Conservation (phyloP, 2,329 filamentous ascomycete genomes). For the Lasiodiplodia sp. region DNA sequence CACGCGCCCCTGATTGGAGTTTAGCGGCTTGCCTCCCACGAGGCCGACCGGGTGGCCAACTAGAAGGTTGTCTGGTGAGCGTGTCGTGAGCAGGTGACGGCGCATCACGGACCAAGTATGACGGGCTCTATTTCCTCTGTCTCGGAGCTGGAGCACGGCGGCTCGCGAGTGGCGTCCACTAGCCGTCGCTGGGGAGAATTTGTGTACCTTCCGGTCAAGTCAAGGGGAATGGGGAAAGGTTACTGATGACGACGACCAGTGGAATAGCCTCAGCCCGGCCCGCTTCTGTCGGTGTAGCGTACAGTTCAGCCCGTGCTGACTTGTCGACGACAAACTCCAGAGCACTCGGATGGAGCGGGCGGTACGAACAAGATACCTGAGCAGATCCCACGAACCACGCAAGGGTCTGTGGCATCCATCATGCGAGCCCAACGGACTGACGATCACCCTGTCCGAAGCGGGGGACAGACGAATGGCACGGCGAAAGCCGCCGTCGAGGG, state of each 20-base stretch:
- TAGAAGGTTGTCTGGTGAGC: neutral
- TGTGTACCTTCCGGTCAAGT: neutral
- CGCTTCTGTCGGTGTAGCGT: neutral
- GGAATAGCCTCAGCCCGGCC: neutral
- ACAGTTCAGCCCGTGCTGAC: neutral
- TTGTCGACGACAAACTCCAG: neutral
- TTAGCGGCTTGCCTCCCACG: neutral
- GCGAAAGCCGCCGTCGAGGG: slow-evolving; percentile 2
- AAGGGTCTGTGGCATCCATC: neutral
- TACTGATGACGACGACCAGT: slow-evolving; percentile 1
- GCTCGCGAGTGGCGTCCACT: neutral
- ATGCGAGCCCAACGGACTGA: neutral
- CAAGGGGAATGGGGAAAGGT: neutral
- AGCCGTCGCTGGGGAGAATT: neutral
- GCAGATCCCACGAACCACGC: slow-evolving; percentile 17
- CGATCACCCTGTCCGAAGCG: neutral
- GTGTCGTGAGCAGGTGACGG: slow-evolving; percentile 11
- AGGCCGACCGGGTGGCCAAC: neutral
- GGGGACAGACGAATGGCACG: neutral
- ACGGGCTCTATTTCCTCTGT: neutral
- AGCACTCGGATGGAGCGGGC: neutral
- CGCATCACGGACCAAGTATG: slow-evolving; percentile 4
- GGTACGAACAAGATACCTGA: slow-evolving; percentile 8
- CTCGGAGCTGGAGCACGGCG: neutral
- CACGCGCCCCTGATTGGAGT: neutral